Evolutionary conservation across 2,329 filamentous ascomycete genomes (phyloP), one percentile per base, ranked within the genome.

Genomic region (Botrytis byssoidea): DNA sequence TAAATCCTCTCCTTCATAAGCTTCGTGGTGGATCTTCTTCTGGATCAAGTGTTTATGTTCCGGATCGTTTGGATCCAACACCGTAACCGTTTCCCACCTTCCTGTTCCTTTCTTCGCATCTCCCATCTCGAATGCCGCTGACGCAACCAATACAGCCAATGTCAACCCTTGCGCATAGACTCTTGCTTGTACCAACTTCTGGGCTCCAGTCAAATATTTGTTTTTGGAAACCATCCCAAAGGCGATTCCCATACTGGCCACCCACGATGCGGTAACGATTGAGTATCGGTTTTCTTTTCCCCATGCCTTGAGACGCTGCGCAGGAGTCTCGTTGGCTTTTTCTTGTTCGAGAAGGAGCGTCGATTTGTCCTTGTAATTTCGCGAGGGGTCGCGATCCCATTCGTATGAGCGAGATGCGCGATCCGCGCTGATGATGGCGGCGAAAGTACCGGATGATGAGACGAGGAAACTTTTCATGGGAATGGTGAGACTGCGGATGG

Each of bases 391-490:
- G 25, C 79, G 83, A 83, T 85, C 74, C 83, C 79, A 85, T 84
- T 97, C 93, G 86, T 88, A 98, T 74, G 81, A 80, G 78, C 93
- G 92, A 80, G 90, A 92, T 77, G 88, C 87, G 76, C 88, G 86
- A 81, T 99, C 96, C 77, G 96, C 96, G 75, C 90, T 87, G 81
- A 98, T 90, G 83, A 99, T 98, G 85, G 94, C 91, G 76, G 90
- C 87, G 81, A 97, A 97, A 6, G 96, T 98, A 66, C 89, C 90
- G 18, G 90, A 83, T 14, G 94, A 97, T 63, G 93, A 92, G 77
- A 96, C 88, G 76, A 98, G 89, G 88, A 98, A 99, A 72, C 93
- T 87, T 78, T 94, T 93, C 88, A 99, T 94, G 29, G 94, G 96
- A 0, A 98, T 81, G 0, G 95, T 97, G 75, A 99, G 90, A 77